Base-by-base conservation (phyloP, 108 stramenopile genomes). In the Discostella pseudostelligera region DNA sequence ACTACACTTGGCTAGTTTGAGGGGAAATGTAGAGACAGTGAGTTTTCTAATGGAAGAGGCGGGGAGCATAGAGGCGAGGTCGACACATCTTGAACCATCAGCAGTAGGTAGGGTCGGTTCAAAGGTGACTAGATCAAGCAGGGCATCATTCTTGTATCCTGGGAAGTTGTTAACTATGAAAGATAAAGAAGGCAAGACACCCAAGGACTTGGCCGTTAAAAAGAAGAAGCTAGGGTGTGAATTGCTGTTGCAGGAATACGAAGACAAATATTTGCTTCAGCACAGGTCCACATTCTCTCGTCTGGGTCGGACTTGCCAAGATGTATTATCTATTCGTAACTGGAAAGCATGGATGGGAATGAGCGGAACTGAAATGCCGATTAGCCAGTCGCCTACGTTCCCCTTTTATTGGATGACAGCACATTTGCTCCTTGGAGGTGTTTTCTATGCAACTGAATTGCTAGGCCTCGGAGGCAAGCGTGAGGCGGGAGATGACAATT, bases 1-100 rank as follows among this genome's bases (percentile, higher is more conserved):
- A 20, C 62, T 98, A 39, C 97, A 98, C 59, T 75, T 98, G 59
- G 96, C 96, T 5, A 71, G 87, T 5, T 74, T 98, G 16, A 79
- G 96, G 50, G 97, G 97, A 17, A 88, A 98, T 69, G 68, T 81
- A 0, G 80, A 83, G 9, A 90, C 88, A 3, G 84, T 92, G 0
- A 66, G 77, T 17, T 95, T 87, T 62, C 77, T 95, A 24, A 69
- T 95, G 58, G 74, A 86, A 53, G 82, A 85, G 65, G 78, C 77
- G 4, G 57, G 50, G 45, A 69, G 43, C 39, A 58, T 39, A 53
- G 44, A 29, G 16, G 20, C 22, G 12, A 39, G 40, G 1, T n/a
- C 55, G 19, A 19, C 16, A 32, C 36, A 39, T 56, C 55, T 39
- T 20, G 55, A 36, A 17, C 67, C 54, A 48, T 35, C 65, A 16